These are phyloP conservation scores for Zancudomyces culisetae DNA, from an alignment of 371 early-diverging fungal species.

Conservation along the genomic window DNA sequence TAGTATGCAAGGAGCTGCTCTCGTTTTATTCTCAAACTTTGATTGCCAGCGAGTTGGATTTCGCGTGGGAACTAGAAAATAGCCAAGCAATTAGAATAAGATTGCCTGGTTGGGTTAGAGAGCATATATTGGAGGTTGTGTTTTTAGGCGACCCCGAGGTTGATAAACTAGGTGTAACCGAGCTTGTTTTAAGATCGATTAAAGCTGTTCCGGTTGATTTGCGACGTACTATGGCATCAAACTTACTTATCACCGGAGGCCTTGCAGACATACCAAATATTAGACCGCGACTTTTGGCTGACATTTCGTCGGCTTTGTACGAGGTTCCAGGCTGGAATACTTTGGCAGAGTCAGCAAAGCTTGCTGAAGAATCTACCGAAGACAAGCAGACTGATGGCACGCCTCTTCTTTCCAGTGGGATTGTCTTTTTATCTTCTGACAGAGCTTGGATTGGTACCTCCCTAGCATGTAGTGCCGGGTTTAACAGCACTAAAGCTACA, in stretches of 20 bases:
- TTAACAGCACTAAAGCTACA: slow-evolving; percentile 13
- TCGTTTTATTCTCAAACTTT: slow-evolving; percentile 35
- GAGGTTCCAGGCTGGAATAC: slow-evolving; percentile 7
- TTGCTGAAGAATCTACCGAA: slow-evolving; percentile 7
- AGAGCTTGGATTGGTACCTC: slow-evolving; percentile 18
- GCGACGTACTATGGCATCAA: slow-evolving; percentile 39
- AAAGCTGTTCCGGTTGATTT: slow-evolving; percentile 42
- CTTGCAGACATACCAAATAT: slow-evolving; percentile 58
- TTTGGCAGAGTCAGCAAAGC: slow-evolving; percentile 9
- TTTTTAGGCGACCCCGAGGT: slow-evolving; percentile 66
- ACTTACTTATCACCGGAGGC: slow-evolving; percentile 58
- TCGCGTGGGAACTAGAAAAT: slow-evolving; percentile 1
- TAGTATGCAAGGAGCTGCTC: slow-evolving; percentile 23
- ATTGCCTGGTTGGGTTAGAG: slow-evolving; percentile 77
- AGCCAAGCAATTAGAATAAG: slow-evolving; percentile 8
- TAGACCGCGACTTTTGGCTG: slow-evolving; percentile 36
- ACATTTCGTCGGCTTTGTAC: slow-evolving; percentile 31
- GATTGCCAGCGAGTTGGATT: slow-evolving; percentile 34
- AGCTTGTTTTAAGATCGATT: slow-evolving; percentile 4
- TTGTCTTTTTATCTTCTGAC: slow-evolving; percentile 8
- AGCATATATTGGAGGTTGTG: slow-evolving; percentile 57
- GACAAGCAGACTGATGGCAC: slow-evolving; percentile 1
- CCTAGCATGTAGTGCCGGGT: slow-evolving; percentile 13
- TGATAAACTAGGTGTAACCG: slow-evolving; percentile 8
- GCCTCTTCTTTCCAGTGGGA: neutral